Percentiles rank a stretch among this genome's conserved stretches.
Evolutionary conservation across 345 rosid genomes (phyloP).

Genomic region (Salix exigua): DNA sequence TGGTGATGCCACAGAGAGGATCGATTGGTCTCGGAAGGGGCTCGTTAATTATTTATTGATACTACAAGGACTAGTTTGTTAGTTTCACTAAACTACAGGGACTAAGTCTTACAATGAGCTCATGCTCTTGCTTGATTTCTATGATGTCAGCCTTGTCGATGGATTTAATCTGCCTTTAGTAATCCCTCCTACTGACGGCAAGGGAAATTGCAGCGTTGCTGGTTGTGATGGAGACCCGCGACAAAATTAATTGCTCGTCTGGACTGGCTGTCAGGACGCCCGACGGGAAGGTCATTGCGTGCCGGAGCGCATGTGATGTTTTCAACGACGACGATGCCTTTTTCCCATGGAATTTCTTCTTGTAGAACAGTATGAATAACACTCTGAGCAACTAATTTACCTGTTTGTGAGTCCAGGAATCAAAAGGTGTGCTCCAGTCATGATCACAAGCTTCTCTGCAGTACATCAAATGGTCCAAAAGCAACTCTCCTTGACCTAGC

Average conservation of each 20-base stretch:
- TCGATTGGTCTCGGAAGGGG: not conserved
- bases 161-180: slow-evolving; percentile 55
- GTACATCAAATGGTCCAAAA: too few relatives aligned
- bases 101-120: not conserved
- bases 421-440: slow-evolving; percentile 37
- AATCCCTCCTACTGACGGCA: slow-evolving; percentile 36
- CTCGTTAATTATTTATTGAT: too few relatives aligned
- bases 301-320: slow-evolving; percentile 53
- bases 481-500: too few relatives aligned
- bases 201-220: slow-evolving; percentile 46
- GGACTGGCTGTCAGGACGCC: slow-evolving; percentile 32
- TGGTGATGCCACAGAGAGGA: too few relatives aligned
- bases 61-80: not conserved
- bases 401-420: slow-evolving; percentile 22
- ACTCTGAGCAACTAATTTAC: too few relatives aligned
- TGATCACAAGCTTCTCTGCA: slow-evolving; percentile 28
- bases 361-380: too few relatives aligned
- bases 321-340: slow-evolving; percentile 38
- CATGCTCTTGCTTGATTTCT: slow-evolving; percentile 28
- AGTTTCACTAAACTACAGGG: not conserved
- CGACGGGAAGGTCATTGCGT: slow-evolving; percentile 42
- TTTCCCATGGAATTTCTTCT: too few relatives aligned
- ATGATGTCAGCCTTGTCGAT: slow-evolving; percentile 63
- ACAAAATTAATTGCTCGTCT: slow-evolving; percentile 41
- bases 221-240: slow-evolving; percentile 58